Percentiles rank a stretch among this genome's conserved stretches.
phyloP scores from a whole-genome alignment of 805 yeast genomes.

The Tetrapisispora nanseiensis region DNA sequence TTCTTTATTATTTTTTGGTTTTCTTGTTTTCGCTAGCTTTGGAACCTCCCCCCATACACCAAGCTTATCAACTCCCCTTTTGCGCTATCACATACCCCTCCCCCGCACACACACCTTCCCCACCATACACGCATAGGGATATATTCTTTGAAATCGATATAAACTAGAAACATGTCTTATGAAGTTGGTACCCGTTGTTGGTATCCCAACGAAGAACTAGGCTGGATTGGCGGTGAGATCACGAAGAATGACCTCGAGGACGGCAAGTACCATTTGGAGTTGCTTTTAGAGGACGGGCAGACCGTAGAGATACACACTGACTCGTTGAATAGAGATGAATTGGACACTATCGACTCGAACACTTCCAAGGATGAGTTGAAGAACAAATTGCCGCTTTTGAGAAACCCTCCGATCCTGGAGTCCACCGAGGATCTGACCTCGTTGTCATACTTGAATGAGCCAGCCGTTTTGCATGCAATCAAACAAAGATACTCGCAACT shows the following conservation, averaged over 20 bases:
- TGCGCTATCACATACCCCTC: too few relatives aligned
- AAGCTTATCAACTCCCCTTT: too few relatives aligned
- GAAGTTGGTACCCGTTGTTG: conserved; percentile 64
- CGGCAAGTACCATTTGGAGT: conserved; percentile 40
- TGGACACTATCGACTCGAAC: neutral
- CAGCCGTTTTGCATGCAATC: conserved; percentile 92
- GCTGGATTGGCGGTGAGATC: conserved; percentile 67
- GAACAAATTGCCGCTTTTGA: conserved; percentile 58
- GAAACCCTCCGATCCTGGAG: conserved; percentile 87
- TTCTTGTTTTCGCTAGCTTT: too few relatives aligned
- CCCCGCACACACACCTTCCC: too few relatives aligned
- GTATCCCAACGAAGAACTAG: conserved; percentile 60
- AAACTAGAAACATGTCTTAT: too few relatives aligned
- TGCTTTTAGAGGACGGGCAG: conserved; percentile 42
- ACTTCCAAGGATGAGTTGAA: neutral
- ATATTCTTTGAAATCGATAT: too few relatives aligned
- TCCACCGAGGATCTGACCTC: conserved; percentile 92
- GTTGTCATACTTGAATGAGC: conserved; percentile 86
- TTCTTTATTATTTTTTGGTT: too few relatives aligned
- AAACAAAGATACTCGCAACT: conserved; percentile 80
- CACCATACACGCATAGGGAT: too few relatives aligned
- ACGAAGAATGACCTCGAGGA: conserved; percentile 33
- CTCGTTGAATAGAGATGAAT: conserved; percentile 10
- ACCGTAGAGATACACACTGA: conserved; percentile 40
- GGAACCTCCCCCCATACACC: too few relatives aligned